phyloP scores from a whole-genome alignment of 148 eudicot genomes.

The Vaccinium myrtillus region DNA sequence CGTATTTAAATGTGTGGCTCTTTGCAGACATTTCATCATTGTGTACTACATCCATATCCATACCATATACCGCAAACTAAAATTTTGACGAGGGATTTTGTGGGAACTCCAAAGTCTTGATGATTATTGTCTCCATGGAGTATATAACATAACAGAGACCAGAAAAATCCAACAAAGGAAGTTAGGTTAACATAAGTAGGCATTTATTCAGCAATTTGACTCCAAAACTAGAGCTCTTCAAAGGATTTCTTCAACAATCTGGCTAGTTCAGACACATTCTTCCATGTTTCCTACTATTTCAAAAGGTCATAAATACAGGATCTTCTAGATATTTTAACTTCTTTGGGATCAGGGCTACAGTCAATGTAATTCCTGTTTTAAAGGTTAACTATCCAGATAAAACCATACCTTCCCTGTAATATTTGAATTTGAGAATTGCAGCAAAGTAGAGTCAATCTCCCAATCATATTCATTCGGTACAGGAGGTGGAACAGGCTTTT shows the following conservation, averaged over 20 bases:
- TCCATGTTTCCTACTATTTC: slow-evolving; percentile 4
- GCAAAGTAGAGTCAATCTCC: slow-evolving; percentile 91
- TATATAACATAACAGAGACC: background rate
- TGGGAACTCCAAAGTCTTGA: background rate
- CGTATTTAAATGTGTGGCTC: background rate
- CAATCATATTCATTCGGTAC: slow-evolving; percentile 88
- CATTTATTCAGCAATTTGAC: background rate
- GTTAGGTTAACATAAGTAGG: background rate
- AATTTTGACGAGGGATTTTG: background rate
- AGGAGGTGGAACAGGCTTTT: slow-evolving; percentile 85
- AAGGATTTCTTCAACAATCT: background rate
- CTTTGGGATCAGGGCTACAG: background rate
- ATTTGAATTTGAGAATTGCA: slow-evolving; percentile 71
- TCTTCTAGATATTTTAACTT: background rate
- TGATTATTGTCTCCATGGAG: background rate
- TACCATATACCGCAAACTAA: background rate
- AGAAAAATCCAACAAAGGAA: background rate
- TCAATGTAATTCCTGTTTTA: background rate
- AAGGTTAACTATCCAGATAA: slow-evolving; percentile 12
- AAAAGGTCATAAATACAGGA: background rate
- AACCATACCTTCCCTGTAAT: slow-evolving; percentile 79
- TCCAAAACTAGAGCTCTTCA: background rate
- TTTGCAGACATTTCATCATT: background rate
- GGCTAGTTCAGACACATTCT: background rate
- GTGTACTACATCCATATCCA: background rate